Evolutionary conservation across 139 green algal genomes (phyloP).

Genomic region (Chlorella sp.): DNA sequence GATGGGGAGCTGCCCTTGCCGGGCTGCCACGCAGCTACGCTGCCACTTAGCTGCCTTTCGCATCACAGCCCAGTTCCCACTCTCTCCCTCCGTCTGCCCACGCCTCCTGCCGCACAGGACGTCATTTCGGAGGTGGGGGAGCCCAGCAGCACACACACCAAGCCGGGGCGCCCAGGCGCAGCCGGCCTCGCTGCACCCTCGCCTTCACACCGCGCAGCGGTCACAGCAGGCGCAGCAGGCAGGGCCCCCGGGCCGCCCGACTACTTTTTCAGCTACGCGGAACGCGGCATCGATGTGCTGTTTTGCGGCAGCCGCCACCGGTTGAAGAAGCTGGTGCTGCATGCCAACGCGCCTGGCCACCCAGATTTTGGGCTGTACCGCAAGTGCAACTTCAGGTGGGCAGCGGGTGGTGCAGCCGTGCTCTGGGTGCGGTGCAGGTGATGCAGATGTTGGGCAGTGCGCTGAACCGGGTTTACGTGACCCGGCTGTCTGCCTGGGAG

Average conservation of each 20-base stretch:
- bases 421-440: neutral
- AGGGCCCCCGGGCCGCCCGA: conserved; percentile 5
- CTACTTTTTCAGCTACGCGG: conserved; percentile 58
- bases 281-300: conserved; percentile 55
- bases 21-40: no score
- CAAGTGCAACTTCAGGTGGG: conserved; percentile 63
- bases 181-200: neutral
- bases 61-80: no score
- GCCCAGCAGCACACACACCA: conserved; percentile 30
- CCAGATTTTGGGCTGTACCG: conserved; percentile 58
- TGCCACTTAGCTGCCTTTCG: no score
- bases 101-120: conserved; percentile 42
- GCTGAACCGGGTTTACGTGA: neutral
- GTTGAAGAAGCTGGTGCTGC: conserved; percentile 67
- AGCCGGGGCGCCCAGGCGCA: neutral
- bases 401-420: neutral
- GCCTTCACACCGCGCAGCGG: neutral
- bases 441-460: neutral
- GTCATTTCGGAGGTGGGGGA: conserved; percentile 52
- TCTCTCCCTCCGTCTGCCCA: no score
- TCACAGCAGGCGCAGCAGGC: neutral
- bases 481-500: neutral
- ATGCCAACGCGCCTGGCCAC: conserved; percentile 61
- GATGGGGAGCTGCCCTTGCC: no score
- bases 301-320: conserved; percentile 52